Base-by-base conservation (phyloP, 2,329 filamentous ascomycete species). In the Cladosporium velox region DNA sequence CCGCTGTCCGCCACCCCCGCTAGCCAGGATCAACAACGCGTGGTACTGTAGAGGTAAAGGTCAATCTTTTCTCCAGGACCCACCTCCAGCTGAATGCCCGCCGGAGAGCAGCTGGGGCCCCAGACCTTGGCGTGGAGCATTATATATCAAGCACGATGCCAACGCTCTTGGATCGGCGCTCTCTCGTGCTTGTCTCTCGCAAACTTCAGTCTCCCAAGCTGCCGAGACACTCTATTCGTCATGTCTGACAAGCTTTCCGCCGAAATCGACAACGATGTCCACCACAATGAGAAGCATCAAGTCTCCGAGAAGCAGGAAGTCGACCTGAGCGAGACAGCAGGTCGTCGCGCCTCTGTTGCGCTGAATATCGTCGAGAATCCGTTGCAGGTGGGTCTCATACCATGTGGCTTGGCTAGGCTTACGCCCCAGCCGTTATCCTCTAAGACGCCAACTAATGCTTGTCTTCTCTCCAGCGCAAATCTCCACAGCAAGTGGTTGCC, bases 311-410 rank as follows among this genome's bases (percentile, higher is more conserved):
- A 52, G 18, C 34, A 62, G 21, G 61, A 28, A 26, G 24, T 35
- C 11, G 61, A 64, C 35, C 51, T 64, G 30, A 64, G 34, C 18
- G 61, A 64, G 51, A 64, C 61, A 8, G 61, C 51, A 32, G 61
- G 61, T 57, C 79, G 79, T 38, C 79, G 78, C 59, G 68, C 71
- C 15, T 82, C 81, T 2, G 74, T 80, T 21, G 81, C 80, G 6
- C 68, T 82, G 65, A 83, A 84, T 70, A 77, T 84, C 60, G 78
- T 83, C 66, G 73, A 81, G 71, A 83, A 83, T 64, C 81, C 81
- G 32, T 70, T 83, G 62, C 78, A 76, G 74, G 81, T 82, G 26
- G 26, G 51, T 54, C 52, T 30, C 52, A 34, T n/a, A n/a, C 30
- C 26, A 35, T 26, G 38, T 15, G 30, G 28, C 59, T 62, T 62